Evolutionary conservation across 2,329 filamentous ascomycete species (phyloP).

Genomic region (Lasiodiplodia gonubiensis): DNA sequence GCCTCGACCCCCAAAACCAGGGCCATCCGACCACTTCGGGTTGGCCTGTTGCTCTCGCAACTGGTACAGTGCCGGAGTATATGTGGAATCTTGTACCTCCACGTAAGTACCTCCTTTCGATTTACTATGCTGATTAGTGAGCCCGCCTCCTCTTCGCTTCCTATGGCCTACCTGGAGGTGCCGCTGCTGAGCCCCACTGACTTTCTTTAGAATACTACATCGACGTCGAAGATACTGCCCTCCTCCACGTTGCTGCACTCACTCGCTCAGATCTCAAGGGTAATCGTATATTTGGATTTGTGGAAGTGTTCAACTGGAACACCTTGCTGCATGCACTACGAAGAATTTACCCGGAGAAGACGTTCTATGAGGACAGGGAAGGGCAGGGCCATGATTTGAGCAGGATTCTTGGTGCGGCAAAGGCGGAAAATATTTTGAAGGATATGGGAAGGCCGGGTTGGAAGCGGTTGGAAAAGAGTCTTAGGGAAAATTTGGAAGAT

Average conservation of each 20-base stretch:
- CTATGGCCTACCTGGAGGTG: not conserved
- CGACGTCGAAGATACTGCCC: constrained; percentile 34
- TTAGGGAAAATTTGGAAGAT: constrained; percentile 29
- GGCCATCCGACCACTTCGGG: constrained; percentile 32
- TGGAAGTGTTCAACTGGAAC: constrained; percentile 30
- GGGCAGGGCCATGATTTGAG: constrained; percentile 31
- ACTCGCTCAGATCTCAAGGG: constrained; percentile 29
- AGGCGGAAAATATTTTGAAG: constrained; percentile 29
- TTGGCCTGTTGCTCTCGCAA: constrained; percentile 29
- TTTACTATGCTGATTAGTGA: not conserved
- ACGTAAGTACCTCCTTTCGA: not conserved
- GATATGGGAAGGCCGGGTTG: constrained; percentile 29
- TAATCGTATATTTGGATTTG: constrained; percentile 33
- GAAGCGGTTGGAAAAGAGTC: constrained; percentile 29
- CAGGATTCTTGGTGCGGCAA: constrained; percentile 11
- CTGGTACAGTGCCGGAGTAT: constrained; percentile 30
- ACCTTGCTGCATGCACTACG: constrained; percentile 28
- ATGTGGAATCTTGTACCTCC: not conserved
- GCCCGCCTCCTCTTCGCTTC: not conserved
- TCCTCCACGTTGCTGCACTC: constrained; percentile 33
- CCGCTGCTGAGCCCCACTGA: too few relatives aligned
- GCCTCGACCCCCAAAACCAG: constrained; percentile 31
- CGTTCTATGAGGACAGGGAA: constrained; percentile 28
- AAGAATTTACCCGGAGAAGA: constrained; percentile 5
- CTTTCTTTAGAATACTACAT: constrained; percentile 30